Evolutionary conservation across 805 yeast genomes (phyloP).

Genomic region (Cyberlindnera lachancei): DNA sequence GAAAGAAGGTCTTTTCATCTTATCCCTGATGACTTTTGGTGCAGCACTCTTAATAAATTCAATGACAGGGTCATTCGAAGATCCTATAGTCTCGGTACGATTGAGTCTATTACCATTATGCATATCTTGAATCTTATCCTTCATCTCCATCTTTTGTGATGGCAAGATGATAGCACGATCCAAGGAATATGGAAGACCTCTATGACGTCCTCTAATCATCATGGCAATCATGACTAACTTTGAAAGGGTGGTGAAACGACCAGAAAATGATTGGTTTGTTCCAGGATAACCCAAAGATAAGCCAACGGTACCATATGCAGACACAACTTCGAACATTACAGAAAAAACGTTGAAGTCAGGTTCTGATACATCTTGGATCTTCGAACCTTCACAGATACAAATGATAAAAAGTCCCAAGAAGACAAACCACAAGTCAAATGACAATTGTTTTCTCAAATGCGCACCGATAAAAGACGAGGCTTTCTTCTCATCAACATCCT

Average conservation of each 20-base stretch:
- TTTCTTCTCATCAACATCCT: slow-evolving; percentile 23
- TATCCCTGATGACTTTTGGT: slow-evolving; percentile 19
- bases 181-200: slow-evolving; percentile 89
- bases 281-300: slow-evolving; percentile 77
- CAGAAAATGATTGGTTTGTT: slow-evolving; percentile 61
- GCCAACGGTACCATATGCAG: slow-evolving; percentile 97
- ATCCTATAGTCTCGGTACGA: slow-evolving; percentile 18
- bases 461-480: slow-evolving; percentile 68
- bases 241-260: slow-evolving; percentile 62
- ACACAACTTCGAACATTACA: slow-evolving; percentile 77
- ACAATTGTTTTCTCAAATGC: slow-evolving; percentile 85
- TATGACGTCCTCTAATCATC: slow-evolving; percentile 92
- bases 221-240: slow-evolving; percentile 81
- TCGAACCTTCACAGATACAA: slow-evolving; percentile 76
- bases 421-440: slow-evolving; percentile 92
- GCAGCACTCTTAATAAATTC: slow-evolving; percentile 24
- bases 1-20: slow-evolving; percentile 19
- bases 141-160: slow-evolving; percentile 51
- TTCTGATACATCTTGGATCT: slow-evolving; percentile 36
- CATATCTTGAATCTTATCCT: slow-evolving; percentile 40
- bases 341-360: slow-evolving; percentile 60
- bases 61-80: slow-evolving; percentile 20
- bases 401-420: slow-evolving; percentile 79
- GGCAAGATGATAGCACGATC: slow-evolving; percentile 93
- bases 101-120: slow-evolving; percentile 15